A percentile compares a stretch with the other conserved stretches of the same genome.
Conservation (phyloP, 495 filamentous ascomycete species). For the Xylaria telfairii region DNA sequence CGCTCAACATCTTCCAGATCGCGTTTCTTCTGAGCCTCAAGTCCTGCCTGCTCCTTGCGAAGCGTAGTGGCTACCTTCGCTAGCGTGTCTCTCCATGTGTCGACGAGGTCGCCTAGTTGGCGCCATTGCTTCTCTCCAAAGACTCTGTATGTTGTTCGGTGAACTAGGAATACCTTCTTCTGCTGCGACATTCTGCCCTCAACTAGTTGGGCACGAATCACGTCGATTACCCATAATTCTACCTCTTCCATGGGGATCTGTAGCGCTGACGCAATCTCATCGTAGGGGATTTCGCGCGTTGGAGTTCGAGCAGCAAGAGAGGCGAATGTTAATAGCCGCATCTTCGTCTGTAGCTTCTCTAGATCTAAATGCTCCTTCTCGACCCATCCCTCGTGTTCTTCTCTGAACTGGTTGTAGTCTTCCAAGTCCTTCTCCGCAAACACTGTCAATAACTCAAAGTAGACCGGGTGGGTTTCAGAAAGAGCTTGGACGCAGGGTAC, state of each 20-base stretch:
- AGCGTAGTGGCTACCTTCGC: conserved; percentile 76
- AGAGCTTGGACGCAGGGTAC: conserved; percentile 88
- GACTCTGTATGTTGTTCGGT: conserved; percentile 91
- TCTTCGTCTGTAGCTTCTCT: conserved; percentile 76
- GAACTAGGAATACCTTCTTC: conserved; percentile 89
- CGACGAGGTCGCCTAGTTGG: conserved; percentile 85
- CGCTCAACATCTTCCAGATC: conserved; percentile 64
- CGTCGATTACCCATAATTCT: conserved; percentile 98
- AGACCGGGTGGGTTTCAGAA: conserved; percentile 76
- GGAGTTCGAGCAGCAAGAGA: conserved; percentile 82
- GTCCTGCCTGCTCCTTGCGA: conserved; percentile 75
- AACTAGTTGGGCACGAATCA: conserved; percentile 90
- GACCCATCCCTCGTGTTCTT: conserved; percentile 80
- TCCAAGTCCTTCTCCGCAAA: conserved; percentile 92
- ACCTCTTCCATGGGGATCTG: conserved; percentile 82
- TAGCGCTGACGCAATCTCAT: conserved; percentile 77
- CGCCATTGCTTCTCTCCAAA: conserved; percentile 99
- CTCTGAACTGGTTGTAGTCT: conserved; percentile 92
- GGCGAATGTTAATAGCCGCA: conserved; percentile 92
- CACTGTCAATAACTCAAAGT: conserved; percentile 91
- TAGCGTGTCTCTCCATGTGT: conserved; percentile 85
- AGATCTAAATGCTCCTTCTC: conserved; percentile 71
- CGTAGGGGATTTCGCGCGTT: conserved; percentile 84
- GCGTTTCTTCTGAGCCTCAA: conserved; percentile 62
- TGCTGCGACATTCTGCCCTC: conserved; percentile 94